phyloP scores from a whole-genome alignment of 129 eudicot species.

The Oenanthe sinensis region DNA sequence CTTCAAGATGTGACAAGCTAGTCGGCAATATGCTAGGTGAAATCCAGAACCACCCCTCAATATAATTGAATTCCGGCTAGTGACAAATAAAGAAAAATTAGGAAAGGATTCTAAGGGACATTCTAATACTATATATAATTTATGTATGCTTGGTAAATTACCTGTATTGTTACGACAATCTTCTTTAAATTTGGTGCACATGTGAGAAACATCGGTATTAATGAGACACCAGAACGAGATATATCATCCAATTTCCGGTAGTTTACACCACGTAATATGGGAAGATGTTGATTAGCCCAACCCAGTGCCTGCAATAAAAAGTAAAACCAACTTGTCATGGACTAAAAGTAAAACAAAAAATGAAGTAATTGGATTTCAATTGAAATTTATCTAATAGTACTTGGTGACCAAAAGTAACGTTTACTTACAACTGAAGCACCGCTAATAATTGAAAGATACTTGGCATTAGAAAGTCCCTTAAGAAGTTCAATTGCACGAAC shows the following conservation, averaged over 20 bases:
- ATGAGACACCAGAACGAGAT: not conserved
- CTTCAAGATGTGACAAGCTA: too few species aligned
- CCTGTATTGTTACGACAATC: not conserved
- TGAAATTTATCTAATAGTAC: not conserved
- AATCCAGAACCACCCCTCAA: too few species aligned
- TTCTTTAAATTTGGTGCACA: not conserved
- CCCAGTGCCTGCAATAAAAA: not conserved
- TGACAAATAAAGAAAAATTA: too few species aligned
- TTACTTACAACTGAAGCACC: not conserved
- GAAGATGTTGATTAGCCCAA: not conserved
- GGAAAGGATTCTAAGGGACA: too few species aligned
- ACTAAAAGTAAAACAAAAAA: not conserved
- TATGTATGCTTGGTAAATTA: too few species aligned
- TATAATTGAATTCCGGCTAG: too few species aligned
- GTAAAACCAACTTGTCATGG: not conserved
- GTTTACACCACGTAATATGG: not conserved
- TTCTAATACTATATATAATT: too few species aligned
- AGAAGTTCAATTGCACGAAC: not conserved
- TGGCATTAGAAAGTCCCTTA: not conserved
- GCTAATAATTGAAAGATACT: not conserved
- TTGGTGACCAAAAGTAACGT: not conserved
- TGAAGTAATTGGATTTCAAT: not conserved
- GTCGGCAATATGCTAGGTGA: too few species aligned
- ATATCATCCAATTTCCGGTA: not conserved
- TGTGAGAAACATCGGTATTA: not conserved